A percentile compares a stretch with the other conserved stretches of the same genome.
Evolutionary conservation across 495 filamentous ascomycete species (phyloP).

Genomic region (Aspergillus heteromorphus): DNA sequence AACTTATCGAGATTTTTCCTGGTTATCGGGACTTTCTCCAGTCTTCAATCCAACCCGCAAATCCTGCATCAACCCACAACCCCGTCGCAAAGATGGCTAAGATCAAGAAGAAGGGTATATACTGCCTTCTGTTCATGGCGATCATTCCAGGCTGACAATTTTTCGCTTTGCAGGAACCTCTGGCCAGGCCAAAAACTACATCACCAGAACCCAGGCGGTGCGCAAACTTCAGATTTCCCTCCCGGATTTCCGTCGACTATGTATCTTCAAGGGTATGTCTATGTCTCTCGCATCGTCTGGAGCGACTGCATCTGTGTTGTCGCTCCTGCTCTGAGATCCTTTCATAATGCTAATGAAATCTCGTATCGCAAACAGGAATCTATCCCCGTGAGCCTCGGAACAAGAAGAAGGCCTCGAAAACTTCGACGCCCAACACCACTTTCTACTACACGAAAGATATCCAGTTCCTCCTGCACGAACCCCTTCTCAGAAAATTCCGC

Average conservation of each 20-base stretch:
- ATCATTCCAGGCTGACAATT: conserved; percentile 14
- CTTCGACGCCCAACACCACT: conserved; percentile 80
- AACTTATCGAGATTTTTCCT: conserved; percentile 6
- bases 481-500: conserved; percentile 89
- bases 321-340: too few relatives aligned
- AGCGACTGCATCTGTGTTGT: not conserved
- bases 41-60: conserved; percentile 13
- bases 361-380: conserved; percentile 53
- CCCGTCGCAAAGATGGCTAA: conserved; percentile 55
- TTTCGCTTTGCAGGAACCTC: conserved; percentile 56
- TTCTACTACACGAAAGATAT: conserved; percentile 99
- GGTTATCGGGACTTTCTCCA: conserved; percentile 24
- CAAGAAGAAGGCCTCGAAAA: conserved; percentile 94
- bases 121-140: not conserved
- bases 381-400: conserved; percentile 94
- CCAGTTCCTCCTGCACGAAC: conserved; percentile 95
- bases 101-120: conserved; percentile 87
- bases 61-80: not conserved
- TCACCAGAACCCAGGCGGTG: conserved; percentile 92
- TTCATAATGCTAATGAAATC: not conserved
- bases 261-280: conserved; percentile 87
- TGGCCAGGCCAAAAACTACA: conserved; percentile 96
- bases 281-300: conserved; percentile 4
- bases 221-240: conserved; percentile 96
- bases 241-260: conserved; percentile 93